Evolutionary conservation across 495 filamentous ascomycete genomes (phyloP), one percentile per base, ranked within the genome.

Genomic region (Aspergillus coremiiformis): DNA sequence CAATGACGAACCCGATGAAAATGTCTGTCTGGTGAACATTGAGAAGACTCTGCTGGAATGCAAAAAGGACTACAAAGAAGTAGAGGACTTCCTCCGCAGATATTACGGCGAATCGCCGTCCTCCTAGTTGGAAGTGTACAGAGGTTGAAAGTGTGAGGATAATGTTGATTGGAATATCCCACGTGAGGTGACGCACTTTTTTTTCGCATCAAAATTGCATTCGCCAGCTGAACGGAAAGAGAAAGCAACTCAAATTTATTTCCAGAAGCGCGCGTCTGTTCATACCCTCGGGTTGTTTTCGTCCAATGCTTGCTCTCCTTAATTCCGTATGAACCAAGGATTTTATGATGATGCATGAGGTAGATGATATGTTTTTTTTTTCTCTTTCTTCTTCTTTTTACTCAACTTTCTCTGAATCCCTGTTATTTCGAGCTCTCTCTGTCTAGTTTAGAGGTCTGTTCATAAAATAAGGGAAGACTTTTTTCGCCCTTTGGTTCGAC

Each of bases 31-130:
- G 24, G 65, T 78, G 47, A 79, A 78, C 42, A 88, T 95, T 56
- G 71, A 74, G 55, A 78, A 80, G 35, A 89, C 86, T 8, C 71
- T 97, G 58, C 70, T 73, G 37, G 70, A 79, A 14, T 85, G 87
- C 52, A 88, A 86, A 74, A 65, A 73, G 58, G 91, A 95, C 57
- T 96, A 89, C 60, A 61, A 69, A n/a, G 82, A 86, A 55, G 86
- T 85, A 23, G 83, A 90, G 69, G 72, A 74, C 54, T 76, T 79
- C 51, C 78, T 96, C 65, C 80, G 76, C 66, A 78, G 76, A 49
- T 95, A 86, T 67, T 95, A 87, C 65, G 74, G 74, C 22, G 76
- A 79, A 44, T 15, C 44, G 24, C 22, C 37, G 11, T 43, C 48
- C 19, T 49, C 51, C 44, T 49, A 47, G 26, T 17, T 27, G 35